Conservation (phyloP, 495 filamentous ascomycete genomes). For the Talaromyces borbonicus region DNA sequence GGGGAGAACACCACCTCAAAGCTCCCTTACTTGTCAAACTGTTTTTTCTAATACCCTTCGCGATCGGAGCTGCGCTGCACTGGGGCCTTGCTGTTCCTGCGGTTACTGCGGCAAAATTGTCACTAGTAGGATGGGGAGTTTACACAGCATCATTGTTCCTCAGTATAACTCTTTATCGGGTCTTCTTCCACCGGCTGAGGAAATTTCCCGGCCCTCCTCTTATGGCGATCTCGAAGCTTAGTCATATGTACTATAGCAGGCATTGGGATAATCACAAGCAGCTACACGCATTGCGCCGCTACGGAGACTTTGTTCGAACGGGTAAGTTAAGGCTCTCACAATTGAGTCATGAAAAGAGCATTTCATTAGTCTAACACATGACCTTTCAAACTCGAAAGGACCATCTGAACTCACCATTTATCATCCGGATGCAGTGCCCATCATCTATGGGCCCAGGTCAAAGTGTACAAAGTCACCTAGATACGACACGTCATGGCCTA, state of each 20-base stretch:
- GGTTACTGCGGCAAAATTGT: too few species aligned
- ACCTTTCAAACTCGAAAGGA: constrained; percentile 12
- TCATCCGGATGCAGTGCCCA: constrained; percentile 22
- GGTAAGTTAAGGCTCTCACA: constrained; percentile 13
- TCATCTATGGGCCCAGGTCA: constrained; percentile 22
- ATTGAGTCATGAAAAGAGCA: too few species aligned
- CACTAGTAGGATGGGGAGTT: too few species aligned
- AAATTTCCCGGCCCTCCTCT: constrained; percentile 30
- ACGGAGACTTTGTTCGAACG: constrained; percentile 33
- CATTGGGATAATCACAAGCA: constrained; percentile 19
- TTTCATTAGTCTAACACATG: background rate
- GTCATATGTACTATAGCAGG: constrained; percentile 25
- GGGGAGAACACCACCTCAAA: too few species aligned
- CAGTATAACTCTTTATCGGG: constrained; percentile 28
- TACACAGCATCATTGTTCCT: constrained; percentile 19
- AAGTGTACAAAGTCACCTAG: constrained; percentile 28
- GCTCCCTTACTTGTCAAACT: too few species aligned
- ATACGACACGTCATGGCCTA: constrained; percentile 27
- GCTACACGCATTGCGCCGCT: constrained; percentile 35
- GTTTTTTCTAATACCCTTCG: too few species aligned
- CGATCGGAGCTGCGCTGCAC: too few species aligned
- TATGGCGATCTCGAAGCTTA: constrained; percentile 19
- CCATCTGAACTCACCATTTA: constrained; percentile 32
- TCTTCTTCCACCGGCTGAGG: constrained; percentile 22
- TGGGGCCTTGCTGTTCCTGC: too few species aligned